phyloP scores from a whole-genome alignment of 345 rosid species.

The Heritiera fomes region DNA sequence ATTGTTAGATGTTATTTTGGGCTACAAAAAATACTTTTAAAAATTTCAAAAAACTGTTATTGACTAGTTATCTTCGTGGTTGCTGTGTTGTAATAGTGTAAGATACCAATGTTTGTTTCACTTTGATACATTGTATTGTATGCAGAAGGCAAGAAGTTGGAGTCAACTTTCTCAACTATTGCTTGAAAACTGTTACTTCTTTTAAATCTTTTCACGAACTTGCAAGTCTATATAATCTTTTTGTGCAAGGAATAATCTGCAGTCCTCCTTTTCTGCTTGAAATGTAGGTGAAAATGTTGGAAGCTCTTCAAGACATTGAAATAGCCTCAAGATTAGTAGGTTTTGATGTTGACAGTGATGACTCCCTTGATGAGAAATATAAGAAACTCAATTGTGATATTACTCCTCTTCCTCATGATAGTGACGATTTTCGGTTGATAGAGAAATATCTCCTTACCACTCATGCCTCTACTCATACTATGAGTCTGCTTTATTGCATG shows the following conservation, averaged over 20 bases:
- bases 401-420: slow-evolving; percentile 72
- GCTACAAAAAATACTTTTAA: background rate
- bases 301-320: slow-evolving; percentile 93
- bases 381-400: slow-evolving; percentile 66
- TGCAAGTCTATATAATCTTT: background rate
- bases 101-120: background rate
- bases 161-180: background rate
- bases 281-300: slow-evolving; percentile 92
- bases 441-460: slow-evolving; percentile 75
- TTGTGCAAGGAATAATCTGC: background rate
- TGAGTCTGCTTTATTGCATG: slow-evolving; percentile 31
- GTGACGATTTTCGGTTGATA: slow-evolving; percentile 70
- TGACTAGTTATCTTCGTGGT: background rate
- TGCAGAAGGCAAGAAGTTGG: background rate
- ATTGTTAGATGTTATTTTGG: background rate
- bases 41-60: background rate
- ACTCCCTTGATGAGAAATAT: slow-evolving; percentile 80
- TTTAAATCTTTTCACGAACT: background rate
- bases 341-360: slow-evolving; percentile 74
- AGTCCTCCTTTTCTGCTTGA: slow-evolving; percentile 1
- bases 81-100: background rate
- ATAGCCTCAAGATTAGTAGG: slow-evolving; percentile 96
- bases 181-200: background rate
- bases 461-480: slow-evolving; percentile 93
- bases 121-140: background rate